Percentiles rank a stretch among this genome's conserved stretches.
These are phyloP conservation scores for Nematodospora anomalae DNA, from an alignment of 1,139 yeast species.

Conservation along the genomic window DNA sequence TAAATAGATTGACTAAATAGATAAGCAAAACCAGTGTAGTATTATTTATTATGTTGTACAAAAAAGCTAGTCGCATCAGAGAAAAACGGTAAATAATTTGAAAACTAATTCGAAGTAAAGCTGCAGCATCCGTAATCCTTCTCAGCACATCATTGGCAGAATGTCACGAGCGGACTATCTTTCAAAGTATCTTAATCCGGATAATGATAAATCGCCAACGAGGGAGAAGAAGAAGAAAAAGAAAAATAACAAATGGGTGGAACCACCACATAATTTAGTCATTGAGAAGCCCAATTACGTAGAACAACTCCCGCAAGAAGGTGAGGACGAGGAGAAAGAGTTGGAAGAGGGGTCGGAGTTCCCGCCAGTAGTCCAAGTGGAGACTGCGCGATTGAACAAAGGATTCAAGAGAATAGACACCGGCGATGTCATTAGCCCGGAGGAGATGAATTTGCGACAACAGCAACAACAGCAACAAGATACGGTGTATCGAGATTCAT, in stretches of 20 bases:
- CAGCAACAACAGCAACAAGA: constrained; percentile 12
- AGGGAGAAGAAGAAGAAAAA: constrained; percentile 13
- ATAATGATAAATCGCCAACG: constrained; percentile 2
- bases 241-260: constrained; percentile 10
- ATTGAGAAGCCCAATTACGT: constrained; percentile 11
- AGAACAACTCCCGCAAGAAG: constrained; percentile 10
- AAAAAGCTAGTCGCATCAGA: not conserved
- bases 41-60: not conserved
- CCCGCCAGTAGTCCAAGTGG: constrained; percentile 3
- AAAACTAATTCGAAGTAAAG: no score
- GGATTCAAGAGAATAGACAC: constrained; percentile 43
- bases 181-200: constrained; percentile 17
- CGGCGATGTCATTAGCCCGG: constrained; percentile 19
- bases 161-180: constrained; percentile 20
- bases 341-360: no score
- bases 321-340: constrained; percentile 11
- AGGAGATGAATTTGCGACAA: constrained; percentile 1
- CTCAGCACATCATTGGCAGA: no score
- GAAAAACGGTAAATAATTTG: not conserved
- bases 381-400: constrained; percentile 16
- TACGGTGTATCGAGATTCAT: constrained; percentile 42
- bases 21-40: constrained; percentile 5
- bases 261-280: constrained; percentile 9
- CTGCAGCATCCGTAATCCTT: no score
- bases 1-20: constrained; percentile 21